These are phyloP conservation scores for Taphrina confusa DNA, from an alignment of 1,139 yeast genomes.

Conservation along the genomic window DNA sequence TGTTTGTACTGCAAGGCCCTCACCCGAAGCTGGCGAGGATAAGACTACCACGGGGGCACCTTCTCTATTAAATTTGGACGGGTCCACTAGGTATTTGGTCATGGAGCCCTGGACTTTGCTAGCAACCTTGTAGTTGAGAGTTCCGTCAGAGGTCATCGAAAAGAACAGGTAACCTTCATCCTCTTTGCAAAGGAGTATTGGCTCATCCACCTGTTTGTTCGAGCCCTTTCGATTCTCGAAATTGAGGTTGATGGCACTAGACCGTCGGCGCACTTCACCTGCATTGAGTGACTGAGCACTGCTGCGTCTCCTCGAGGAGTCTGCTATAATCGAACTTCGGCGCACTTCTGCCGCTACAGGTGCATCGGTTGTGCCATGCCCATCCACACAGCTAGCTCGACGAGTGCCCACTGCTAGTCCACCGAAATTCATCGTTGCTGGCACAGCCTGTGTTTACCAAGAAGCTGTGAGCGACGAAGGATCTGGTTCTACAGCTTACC, in stretches of 20 bases:
- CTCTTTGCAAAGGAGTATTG: conserved; percentile 25
- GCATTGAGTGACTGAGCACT: conserved; percentile 5
- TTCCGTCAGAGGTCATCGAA: conserved; percentile 30
- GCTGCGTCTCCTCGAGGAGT: conserved; percentile 9
- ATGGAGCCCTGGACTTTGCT: conserved; percentile 23
- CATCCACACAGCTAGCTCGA: conserved; percentile 10
- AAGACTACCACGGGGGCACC: conserved; percentile 28
- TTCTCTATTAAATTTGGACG: conserved; percentile 11
- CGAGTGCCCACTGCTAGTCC: conserved; percentile 3
- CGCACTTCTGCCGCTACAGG: too few species aligned
- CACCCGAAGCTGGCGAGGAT: conserved; percentile 28
- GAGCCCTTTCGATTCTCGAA: background rate
- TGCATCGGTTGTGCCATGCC: background rate
- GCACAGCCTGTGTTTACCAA: too few species aligned
- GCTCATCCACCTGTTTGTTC: conserved; percentile 23
- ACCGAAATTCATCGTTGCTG: conserved; percentile 8
- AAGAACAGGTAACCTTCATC: conserved; percentile 25
- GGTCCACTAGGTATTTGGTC: conserved; percentile 25
- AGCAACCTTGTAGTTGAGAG: conserved; percentile 29
- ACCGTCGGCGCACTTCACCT: conserved; percentile 16
- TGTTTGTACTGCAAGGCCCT: conserved; percentile 21
- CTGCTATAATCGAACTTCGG: too few species aligned
- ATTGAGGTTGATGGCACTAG: conserved; percentile 15
- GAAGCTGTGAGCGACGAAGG: too few species aligned
- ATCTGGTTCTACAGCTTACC: too few species aligned